These are phyloP conservation scores for Yamadazyma oceani DNA, from an alignment of 1,139 yeast genomes.

Conservation along the genomic window DNA sequence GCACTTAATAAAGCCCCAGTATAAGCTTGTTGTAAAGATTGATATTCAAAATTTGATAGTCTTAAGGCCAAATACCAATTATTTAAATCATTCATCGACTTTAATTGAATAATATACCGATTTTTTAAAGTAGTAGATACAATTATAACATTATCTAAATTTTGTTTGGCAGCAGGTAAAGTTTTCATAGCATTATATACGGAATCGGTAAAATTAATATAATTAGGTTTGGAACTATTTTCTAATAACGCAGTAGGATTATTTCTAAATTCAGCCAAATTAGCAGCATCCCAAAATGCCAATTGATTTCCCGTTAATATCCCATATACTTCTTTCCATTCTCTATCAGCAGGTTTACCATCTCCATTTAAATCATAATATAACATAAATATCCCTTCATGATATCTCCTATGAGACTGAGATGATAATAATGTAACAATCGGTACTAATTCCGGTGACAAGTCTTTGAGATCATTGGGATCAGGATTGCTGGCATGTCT, in stretches of 20 bases:
- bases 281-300: constrained; percentile 90
- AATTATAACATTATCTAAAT: constrained; percentile 73
- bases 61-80: constrained; percentile 83
- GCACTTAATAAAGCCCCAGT: constrained; percentile 92
- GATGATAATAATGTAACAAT: constrained; percentile 71
- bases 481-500: constrained; percentile 8
- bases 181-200: constrained; percentile 72
- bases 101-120: constrained; percentile 77
- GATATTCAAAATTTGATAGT: constrained; percentile 75
- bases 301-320: constrained; percentile 86
- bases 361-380: constrained; percentile 74
- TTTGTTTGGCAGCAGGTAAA: constrained; percentile 62
- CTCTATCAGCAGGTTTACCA: constrained; percentile 80
- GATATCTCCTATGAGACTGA: constrained; percentile 70
- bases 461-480: constrained; percentile 22
- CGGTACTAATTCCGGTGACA: constrained; percentile 72
- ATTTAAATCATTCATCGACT: constrained; percentile 53
- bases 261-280: constrained; percentile 53
- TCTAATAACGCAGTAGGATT: constrained; percentile 51
- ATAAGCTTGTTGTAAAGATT: constrained; percentile 86
- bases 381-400: constrained; percentile 73
- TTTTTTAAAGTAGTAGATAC: constrained; percentile 90
- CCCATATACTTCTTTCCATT: constrained; percentile 93
- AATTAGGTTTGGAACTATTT: constrained; percentile 73
- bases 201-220: constrained; percentile 88